Conservation (phyloP, 1,284 basidiomycete species). For the Pseudozyma pruni region DNA sequence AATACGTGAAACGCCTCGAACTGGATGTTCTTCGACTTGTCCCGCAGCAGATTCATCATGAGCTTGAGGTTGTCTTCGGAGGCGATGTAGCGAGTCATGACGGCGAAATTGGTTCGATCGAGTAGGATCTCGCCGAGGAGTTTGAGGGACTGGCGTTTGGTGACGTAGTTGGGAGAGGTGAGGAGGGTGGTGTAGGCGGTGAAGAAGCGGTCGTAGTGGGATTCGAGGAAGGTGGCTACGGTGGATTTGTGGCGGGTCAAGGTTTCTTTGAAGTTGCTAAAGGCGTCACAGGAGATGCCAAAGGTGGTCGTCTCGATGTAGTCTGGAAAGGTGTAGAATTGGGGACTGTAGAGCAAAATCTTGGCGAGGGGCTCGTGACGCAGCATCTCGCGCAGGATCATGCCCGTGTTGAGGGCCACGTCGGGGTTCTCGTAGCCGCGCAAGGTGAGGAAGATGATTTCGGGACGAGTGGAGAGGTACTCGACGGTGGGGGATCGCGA, state of each 20-base stretch:
- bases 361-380: slow-evolving; percentile 90
- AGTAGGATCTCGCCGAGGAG: slow-evolving; percentile 96
- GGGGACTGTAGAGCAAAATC: slow-evolving; percentile 87
- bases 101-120: slow-evolving; percentile 94
- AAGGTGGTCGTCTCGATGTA: slow-evolving; percentile 98
- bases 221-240: slow-evolving; percentile 94
- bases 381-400: slow-evolving; percentile 97
- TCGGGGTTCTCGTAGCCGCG: slow-evolving; percentile 88
- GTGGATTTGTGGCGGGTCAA: slow-evolving; percentile 94
- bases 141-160: slow-evolving; percentile 98
- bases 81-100: slow-evolving; percentile 98
- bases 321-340: slow-evolving; percentile 92
- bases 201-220: slow-evolving; percentile 98
- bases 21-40: slow-evolving; percentile 98
- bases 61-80: slow-evolving; percentile 89
- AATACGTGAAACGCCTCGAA: slow-evolving; percentile 99
- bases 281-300: slow-evolving; percentile 96
- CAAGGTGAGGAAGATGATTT: slow-evolving; percentile 87
- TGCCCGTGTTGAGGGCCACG: slow-evolving; percentile 94
- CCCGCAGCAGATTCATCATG: slow-evolving; percentile 99
- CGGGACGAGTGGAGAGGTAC: slow-evolving; percentile 83
- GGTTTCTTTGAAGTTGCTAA: slow-evolving; percentile 83
- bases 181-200: slow-evolving; percentile 91
- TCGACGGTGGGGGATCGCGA: slow-evolving; percentile 93
- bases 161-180: slow-evolving; percentile 94